These are phyloP conservation scores for sweet orange (Citrus sinensis) DNA, from an alignment of 345 rosid genomes.

Conservation along the genomic window DNA sequence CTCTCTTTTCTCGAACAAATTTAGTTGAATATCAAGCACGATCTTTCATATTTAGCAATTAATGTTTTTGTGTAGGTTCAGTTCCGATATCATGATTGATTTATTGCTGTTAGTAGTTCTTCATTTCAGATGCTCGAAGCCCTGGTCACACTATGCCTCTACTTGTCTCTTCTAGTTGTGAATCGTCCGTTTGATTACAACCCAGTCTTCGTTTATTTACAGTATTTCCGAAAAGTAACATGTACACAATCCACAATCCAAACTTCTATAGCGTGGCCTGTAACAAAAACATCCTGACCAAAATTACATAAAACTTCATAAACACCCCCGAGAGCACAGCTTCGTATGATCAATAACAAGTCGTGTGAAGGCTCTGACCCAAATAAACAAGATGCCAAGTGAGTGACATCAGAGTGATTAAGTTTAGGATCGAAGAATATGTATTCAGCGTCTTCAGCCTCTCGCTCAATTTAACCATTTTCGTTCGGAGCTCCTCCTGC, in stretches of 20 bases:
- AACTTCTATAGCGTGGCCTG: neutral
- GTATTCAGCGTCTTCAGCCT: conserved; percentile 65
- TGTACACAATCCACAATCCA: neutral
- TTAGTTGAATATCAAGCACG: no score
- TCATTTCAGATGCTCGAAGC: neutral
- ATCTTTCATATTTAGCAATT: no score
- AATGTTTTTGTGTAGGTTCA: no score
- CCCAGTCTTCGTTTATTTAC: neutral
- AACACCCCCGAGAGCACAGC: neutral
- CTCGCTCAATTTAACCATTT: conserved; percentile 34
- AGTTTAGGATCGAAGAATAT: conserved; percentile 56
- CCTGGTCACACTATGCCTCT: neutral
- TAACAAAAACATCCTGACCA: neutral
- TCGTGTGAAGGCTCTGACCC: conserved; percentile 38
- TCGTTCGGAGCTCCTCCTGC: conserved; percentile 24
- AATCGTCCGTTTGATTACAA: no score
- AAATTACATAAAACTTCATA: neutral
- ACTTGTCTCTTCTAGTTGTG: neutral
- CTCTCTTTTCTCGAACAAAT: no score
- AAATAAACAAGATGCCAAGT: conserved; percentile 66
- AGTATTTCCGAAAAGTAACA: neutral
- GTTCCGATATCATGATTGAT: no score
- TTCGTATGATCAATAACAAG: conserved; percentile 3
- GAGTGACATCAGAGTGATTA: conserved; percentile 53
- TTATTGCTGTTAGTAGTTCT: no score